These are phyloP conservation scores for Candida neerlandica DNA, from an alignment of 1,139 yeast species.

Conservation along the genomic window DNA sequence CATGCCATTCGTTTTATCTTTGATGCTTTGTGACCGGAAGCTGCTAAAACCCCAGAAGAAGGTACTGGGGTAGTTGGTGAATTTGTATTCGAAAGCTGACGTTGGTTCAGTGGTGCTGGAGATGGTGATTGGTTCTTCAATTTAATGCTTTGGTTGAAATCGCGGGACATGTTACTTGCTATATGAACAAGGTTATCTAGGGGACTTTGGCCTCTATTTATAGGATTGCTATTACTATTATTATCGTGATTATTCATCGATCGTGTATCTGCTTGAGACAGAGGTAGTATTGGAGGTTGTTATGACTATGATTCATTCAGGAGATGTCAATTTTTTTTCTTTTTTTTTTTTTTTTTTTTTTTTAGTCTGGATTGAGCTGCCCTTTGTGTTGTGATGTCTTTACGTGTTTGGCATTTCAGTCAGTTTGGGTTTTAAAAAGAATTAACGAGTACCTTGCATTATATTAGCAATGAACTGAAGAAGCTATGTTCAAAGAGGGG, in stretches of 20 bases:
- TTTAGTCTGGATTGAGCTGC: no score
- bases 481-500: no score
- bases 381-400: no score
- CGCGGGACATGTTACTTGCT: constrained; percentile 47
- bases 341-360: not conserved
- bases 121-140: constrained; percentile 23
- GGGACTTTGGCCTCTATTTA: constrained; percentile 20
- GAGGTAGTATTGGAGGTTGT: not conserved
- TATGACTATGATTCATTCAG: not conserved
- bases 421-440: no score
- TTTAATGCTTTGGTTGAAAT: constrained; percentile 34
- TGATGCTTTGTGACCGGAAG: constrained; percentile 19
- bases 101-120: constrained; percentile 8
- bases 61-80: constrained; percentile 10
- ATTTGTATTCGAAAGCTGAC: constrained; percentile 8
- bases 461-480: no score
- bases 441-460: no score
- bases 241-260: not conserved
- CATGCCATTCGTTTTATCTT: constrained; percentile 75
- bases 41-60: constrained; percentile 4
- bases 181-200: constrained; percentile 48
- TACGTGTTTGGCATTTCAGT: no score
- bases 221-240: not conserved
- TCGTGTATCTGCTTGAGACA: not conserved
- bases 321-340: constrained; percentile 1